A percentile compares a stretch with the other conserved stretches of the same genome.
Conservation (phyloP, 148 eudicot genomes). For the Fagopyrum homotropicum region DNA sequence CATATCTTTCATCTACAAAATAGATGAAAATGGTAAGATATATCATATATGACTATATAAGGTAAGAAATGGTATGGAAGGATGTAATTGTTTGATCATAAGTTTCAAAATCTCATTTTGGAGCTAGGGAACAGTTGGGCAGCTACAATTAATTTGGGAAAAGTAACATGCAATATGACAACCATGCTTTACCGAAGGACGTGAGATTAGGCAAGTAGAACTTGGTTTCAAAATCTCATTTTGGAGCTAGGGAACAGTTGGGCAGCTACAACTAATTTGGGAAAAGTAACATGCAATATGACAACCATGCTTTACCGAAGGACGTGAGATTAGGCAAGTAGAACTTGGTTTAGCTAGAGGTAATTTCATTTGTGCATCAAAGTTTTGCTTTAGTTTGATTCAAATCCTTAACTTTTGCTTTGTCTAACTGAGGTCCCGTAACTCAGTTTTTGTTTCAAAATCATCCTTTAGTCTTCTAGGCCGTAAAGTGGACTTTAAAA, state of each 20-base stretch:
- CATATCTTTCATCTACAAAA: slow-evolving; percentile 76
- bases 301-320: background rate
- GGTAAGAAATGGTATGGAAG: background rate
- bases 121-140: background rate
- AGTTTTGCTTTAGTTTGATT: background rate
- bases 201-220: background rate
- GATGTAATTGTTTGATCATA: background rate
- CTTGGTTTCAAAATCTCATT: background rate
- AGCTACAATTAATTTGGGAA: background rate
- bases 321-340: background rate
- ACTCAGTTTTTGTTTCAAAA: background rate
- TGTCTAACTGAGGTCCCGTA: background rate
- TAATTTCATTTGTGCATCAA: background rate
- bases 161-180: background rate
- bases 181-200: background rate
- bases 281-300: background rate
- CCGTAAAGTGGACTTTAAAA: background rate
- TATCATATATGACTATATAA: background rate
- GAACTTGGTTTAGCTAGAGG: background rate
- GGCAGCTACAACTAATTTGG: background rate
- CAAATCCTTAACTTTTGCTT: background rate
- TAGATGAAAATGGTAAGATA: slow-evolving; percentile 5
- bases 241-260: background rate
- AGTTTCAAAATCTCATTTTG: background rate
- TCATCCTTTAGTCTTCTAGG: background rate